phyloP scores from a whole-genome alignment of 129 eudicot species.

The Arctium minus region DNA sequence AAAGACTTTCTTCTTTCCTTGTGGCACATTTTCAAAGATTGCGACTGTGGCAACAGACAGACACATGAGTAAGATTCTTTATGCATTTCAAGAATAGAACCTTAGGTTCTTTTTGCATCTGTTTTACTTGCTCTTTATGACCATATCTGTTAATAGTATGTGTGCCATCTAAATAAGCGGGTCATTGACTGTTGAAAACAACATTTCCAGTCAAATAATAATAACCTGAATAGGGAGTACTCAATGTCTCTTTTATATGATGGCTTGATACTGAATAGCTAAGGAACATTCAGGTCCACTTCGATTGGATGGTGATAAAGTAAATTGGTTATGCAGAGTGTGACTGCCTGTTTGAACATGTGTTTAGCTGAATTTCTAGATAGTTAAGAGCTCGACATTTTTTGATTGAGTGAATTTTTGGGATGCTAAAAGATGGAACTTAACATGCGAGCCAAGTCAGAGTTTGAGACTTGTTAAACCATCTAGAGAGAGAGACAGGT shows the following conservation, averaged over 20 bases:
- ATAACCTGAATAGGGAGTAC: background rate
- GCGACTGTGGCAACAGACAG: slow-evolving; percentile 77
- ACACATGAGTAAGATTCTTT: slow-evolving; percentile 68
- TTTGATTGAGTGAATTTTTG: background rate
- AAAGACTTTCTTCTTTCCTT: slow-evolving; percentile 80
- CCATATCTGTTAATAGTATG: background rate
- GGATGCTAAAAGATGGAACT: background rate
- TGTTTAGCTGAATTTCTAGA: background rate
- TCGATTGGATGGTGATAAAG: background rate
- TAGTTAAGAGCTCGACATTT: background rate
- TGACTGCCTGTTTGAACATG: background rate
- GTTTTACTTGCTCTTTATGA: background rate
- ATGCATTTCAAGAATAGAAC: slow-evolving; percentile 3
- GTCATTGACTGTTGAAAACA: background rate
- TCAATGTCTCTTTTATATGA: background rate
- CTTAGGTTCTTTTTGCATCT: background rate
- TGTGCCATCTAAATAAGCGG: background rate
- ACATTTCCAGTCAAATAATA: background rate
- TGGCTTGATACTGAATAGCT: background rate
- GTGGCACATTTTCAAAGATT: slow-evolving; percentile 88
- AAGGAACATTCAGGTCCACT: background rate
- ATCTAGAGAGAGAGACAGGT: background rate
- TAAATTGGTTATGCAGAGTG: background rate
- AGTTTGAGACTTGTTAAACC: background rate
- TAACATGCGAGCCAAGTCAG: background rate